phyloP scores from a whole-genome alignment of 148 eudicot genomes.

The Simmondsia chinensis region DNA sequence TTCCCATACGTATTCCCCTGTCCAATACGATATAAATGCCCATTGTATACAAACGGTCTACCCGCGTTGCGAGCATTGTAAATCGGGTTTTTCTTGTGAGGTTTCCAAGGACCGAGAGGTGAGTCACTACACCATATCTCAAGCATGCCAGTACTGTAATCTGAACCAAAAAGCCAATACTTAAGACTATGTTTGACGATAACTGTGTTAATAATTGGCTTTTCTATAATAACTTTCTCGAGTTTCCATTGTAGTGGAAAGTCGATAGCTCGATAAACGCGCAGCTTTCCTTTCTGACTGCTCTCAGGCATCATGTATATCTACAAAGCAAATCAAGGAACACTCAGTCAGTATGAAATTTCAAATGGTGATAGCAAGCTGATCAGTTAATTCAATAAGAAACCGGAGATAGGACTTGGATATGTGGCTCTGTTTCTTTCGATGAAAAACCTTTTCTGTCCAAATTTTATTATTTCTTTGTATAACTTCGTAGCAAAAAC shows the following conservation, averaged over 20 bases:
- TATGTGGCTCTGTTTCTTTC: no score
- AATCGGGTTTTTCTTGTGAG: conserved; percentile 77
- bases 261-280: conserved; percentile 59
- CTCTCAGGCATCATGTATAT: conserved; percentile 96
- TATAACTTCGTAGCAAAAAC: no score
- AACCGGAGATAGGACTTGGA: no score
- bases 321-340: conserved; percentile 26
- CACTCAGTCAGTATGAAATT: not conserved
- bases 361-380: no score
- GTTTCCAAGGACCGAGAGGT: conserved; percentile 91
- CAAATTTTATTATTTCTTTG: no score
- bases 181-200: conserved; percentile 44
- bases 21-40: conserved; percentile 66
- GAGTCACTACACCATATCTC: conserved; percentile 87
- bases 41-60: conserved; percentile 65
- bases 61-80: conserved; percentile 85
- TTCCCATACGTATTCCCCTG: conserved; percentile 91
- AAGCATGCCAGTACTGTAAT: conserved; percentile 78
- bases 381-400: no score
- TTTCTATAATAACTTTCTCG: conserved; percentile 59
- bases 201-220: conserved; percentile 78
- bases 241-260: conserved; percentile 80
- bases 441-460: no score
- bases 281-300: conserved; percentile 73
- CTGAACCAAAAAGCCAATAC: conserved; percentile 94